phyloP scores from a whole-genome alignment of 2,329 filamentous ascomycete genomes.

The Alternaria solani region DNA sequence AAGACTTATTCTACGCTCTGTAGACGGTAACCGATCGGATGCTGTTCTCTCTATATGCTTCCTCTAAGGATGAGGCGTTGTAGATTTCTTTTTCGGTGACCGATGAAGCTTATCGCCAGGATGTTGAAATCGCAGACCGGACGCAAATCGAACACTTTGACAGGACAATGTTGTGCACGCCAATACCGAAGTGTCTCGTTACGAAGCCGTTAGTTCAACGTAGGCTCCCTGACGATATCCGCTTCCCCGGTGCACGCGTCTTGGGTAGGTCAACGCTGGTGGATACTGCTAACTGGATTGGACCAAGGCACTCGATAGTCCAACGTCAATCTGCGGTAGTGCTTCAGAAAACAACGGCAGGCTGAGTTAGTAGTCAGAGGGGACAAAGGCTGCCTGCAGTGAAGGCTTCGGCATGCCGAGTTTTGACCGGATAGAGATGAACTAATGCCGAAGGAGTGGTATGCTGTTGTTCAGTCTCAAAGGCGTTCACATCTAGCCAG shows the following conservation, averaged over 20 bases:
- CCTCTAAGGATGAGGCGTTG: not conserved
- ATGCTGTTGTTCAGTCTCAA: conserved; percentile 15
- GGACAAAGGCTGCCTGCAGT: not conserved
- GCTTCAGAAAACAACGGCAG: not conserved
- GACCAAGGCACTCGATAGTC: conserved; percentile 25
- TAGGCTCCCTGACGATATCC: conserved; percentile 25
- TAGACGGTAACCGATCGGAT: not conserved
- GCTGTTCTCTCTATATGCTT: not conserved
- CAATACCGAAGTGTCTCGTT: conserved; percentile 6
- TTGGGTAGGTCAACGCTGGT: conserved; percentile 15
- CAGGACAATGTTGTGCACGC: conserved; percentile 7
- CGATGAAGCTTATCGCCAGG: not conserved
- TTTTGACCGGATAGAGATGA: conserved; percentile 2
- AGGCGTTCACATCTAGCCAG: conserved; percentile 25
- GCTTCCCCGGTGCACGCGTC: conserved; percentile 41
- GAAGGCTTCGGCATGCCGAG: conserved; percentile 9
- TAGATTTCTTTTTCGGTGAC: not conserved
- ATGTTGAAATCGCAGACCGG: not conserved
- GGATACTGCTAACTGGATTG: conserved; percentile 31
- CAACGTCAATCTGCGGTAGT: conserved; percentile 19
- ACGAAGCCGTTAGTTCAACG: conserved; percentile 23
- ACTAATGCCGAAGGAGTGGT: conserved; percentile 5
- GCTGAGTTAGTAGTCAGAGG: not conserved
- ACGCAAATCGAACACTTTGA: not conserved
- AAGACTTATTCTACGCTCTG: not conserved